A percentile compares a stretch with the other conserved stretches of the same genome.
Evolutionary conservation across 169 alveolate species (phyloP).

Genomic region (Babesia caballi): DNA sequence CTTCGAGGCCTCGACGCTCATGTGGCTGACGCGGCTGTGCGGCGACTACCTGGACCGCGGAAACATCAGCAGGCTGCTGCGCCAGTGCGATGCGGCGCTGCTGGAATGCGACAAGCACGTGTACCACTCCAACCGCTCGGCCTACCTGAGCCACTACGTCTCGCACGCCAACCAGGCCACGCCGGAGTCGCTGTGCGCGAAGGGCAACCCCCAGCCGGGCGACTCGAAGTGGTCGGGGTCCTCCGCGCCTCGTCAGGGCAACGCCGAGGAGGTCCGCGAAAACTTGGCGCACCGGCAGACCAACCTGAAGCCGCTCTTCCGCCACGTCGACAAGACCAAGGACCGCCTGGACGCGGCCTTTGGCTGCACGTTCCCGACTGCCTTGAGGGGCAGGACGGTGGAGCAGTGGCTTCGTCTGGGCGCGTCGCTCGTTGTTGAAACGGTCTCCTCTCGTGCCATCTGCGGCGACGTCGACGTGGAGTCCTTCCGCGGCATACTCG

Average conservation of each 20-base stretch:
- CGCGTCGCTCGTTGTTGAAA: constrained; percentile 18
- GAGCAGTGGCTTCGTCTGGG: constrained; percentile 3
- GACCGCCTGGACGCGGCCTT: background rate
- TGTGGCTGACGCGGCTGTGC: background rate
- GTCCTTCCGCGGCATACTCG: background rate
- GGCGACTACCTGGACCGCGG: background rate
- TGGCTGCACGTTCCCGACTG: background rate
- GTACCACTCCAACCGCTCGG: background rate
- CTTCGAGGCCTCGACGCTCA: background rate
- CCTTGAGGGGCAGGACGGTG: background rate
- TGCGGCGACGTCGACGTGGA: constrained; percentile 27
- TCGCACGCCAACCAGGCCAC: no score
- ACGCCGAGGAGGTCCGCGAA: background rate
- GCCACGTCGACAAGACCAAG: background rate
- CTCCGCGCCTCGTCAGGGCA: background rate
- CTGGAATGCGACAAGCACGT: background rate
- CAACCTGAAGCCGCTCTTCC: background rate
- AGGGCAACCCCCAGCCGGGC: background rate
- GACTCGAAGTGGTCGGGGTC: background rate
- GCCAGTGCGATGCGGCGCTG: background rate
- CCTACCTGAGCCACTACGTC: background rate
- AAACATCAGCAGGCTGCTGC: background rate
- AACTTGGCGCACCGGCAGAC: background rate
- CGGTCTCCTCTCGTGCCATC: constrained; percentile 48
- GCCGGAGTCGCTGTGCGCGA: background rate